These are phyloP conservation scores for Aspergillus fructus DNA, from an alignment of 2,329 filamentous ascomycete species.

Conservation along the genomic window DNA sequence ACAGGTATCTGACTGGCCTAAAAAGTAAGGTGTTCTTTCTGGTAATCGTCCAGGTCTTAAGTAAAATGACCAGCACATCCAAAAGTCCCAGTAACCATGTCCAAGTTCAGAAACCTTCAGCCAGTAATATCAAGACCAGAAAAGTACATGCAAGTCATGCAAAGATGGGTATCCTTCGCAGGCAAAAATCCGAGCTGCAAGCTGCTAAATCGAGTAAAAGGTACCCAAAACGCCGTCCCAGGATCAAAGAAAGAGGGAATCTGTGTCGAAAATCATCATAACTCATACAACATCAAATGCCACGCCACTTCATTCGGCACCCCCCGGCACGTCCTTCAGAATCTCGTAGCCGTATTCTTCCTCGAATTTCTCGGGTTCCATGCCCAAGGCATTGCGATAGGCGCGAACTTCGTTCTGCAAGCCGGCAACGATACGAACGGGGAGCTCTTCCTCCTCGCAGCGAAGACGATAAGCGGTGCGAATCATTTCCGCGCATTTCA, in stretches of 20 bases:
- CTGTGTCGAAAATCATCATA: slow-evolving; percentile 20
- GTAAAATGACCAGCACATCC: not conserved
- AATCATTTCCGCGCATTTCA: slow-evolving; percentile 51
- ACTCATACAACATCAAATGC: slow-evolving; percentile 17
- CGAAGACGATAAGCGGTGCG: slow-evolving; percentile 48
- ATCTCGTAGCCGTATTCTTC: slow-evolving; percentile 52
- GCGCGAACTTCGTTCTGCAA: slow-evolving; percentile 51
- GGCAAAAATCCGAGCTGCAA: slow-evolving; percentile 13
- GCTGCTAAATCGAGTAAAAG: slow-evolving; percentile 16
- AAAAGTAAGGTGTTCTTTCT: not conserved
- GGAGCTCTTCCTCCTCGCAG: slow-evolving; percentile 48
- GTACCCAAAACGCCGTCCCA: slow-evolving; percentile 25
- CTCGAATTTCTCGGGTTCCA: slow-evolving; percentile 49
- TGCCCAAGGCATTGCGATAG: slow-evolving; percentile 47
- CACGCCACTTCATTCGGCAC: slow-evolving; percentile 26
- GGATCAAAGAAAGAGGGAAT: slow-evolving; percentile 12
- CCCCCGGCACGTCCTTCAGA: slow-evolving; percentile 43
- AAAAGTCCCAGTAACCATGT: not conserved
- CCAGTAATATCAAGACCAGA: slow-evolving; percentile 4
- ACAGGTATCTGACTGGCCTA: not conserved
- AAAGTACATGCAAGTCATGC: slow-evolving; percentile 19
- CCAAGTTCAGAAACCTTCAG: not conserved
- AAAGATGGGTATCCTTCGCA: slow-evolving; percentile 27
- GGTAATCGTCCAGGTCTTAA: not conserved
- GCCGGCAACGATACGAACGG: slow-evolving; percentile 45